Evolutionary conservation across 1,284 basidiomycete genomes (phyloP), one percentile per base, ranked within the genome.

Genomic region (Gomphus bonarii): DNA sequence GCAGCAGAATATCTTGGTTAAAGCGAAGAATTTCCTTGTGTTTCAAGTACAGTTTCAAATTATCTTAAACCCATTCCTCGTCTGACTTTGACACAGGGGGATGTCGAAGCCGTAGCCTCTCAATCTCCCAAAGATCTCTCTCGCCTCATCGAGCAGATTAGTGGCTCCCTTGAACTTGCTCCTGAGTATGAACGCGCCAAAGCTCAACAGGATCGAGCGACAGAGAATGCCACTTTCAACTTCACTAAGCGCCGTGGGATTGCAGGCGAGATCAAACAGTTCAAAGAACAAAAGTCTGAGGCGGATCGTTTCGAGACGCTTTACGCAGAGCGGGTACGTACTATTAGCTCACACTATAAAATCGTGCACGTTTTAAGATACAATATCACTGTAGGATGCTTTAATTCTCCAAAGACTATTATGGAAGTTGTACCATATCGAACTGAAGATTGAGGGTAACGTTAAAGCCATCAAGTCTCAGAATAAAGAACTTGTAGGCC

Each of bases 21-120:
- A 97, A 72, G 97, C 97, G 20, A 97, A 97, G 74, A 99, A 99
- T 75, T 99, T 99, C 67, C 85, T 99, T 56, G 97, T 99, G n/a
- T 99, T 99, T 73, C 94, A 97, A 63, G 55, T 51, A 30, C 33
- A 16, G 18, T 20, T 51, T 36, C 33, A 30, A n/a, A n/a, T 5
- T 12, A 30, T 25, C 16, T 25, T n/a, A 7, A 63, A 25, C 25
- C 25, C 62, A 36, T 46, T 58, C 55, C 3, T 12, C 35, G 63
- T 51, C 36, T 50, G 22, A 43, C 36, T 11, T 16, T 20, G 3
- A 33, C 18, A 16, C 22, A 57, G 70, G 97, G 97, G 57, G 97
- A 99, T 68, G 97, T 99, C 40, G 97, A 99, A 72, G 91, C 93
- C 2, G 91, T 99, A 49, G 97, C 97, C 0, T 92, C 91, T 8